Conservation (phyloP, 306 rosid species). For the Fagus crenata region DNA sequence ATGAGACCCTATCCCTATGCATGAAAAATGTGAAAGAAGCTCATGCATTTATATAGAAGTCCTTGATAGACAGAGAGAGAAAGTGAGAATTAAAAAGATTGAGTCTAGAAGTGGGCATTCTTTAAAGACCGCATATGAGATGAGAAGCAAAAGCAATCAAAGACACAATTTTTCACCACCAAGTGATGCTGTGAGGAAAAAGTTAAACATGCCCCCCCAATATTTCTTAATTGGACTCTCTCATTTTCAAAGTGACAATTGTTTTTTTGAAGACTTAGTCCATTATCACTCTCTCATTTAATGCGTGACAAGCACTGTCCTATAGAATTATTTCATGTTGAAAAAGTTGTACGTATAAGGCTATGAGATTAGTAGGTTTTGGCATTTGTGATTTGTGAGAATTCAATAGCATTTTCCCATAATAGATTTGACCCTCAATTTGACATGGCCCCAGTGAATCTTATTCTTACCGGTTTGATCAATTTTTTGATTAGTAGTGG, state of each 20-base stretch:
- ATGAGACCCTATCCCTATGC: not conserved
- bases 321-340: not conserved
- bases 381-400: not conserved
- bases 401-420: slow-evolving; percentile 1
- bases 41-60: slow-evolving; percentile 46
- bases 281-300: not conserved
- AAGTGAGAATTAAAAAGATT: slow-evolving; percentile 42
- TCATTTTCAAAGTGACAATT: no score
- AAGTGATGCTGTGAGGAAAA: not conserved
- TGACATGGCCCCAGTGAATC: slow-evolving; percentile 48
- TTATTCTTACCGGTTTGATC: slow-evolving; percentile 42
- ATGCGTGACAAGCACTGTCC: not conserved
- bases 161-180: not conserved
- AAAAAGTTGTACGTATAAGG: not conserved
- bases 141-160: slow-evolving; percentile 21
- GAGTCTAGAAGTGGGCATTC: slow-evolving; percentile 74
- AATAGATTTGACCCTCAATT: slow-evolving; percentile 49
- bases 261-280: no score
- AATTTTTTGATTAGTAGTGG: slow-evolving; percentile 14
- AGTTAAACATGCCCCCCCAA: not conserved
- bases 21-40: slow-evolving; percentile 17
- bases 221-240: not conserved
- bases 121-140: slow-evolving; percentile 45
- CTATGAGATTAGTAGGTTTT: not conserved
- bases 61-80: not conserved